Evolutionary conservation across 2,329 filamentous ascomycete genomes (phyloP), one percentile per base, ranked within the genome.

Genomic region (Cladosporium sp.): DNA sequence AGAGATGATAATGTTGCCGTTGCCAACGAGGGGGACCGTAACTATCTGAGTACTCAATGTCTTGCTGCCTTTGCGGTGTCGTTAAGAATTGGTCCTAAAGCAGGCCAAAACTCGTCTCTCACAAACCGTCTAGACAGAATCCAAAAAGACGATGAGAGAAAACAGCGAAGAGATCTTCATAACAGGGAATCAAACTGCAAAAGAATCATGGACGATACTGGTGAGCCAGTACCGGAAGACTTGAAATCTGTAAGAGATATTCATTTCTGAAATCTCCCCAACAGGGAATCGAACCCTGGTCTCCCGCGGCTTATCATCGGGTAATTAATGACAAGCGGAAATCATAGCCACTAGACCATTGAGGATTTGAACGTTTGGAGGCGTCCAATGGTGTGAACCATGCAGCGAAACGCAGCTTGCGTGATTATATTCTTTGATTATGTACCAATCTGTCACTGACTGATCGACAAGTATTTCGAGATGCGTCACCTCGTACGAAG

Each of bases 221-320:
- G 16, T 49, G 14, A 42, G 37, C 46, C 46, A 49, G 28, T 35
- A 42, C 37, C 46, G 46, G 46, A 42, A 49, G 46, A 49, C 46
- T 49, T 49, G 28, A n/a, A 16, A 38, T 14, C 42, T 41, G 46
- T 38, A 49, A 49, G 46, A 49, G 40, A 31, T 42, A 37, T 49
- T 49, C 46, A 49, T 32, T 49, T 19, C 28, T 49, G 46, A 49
- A 35, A 41, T 49, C 46, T 49, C 46, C 46, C 38, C 46, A 49
- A 49, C 46, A 49, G 46, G 46, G 46, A 49, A 49, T 49, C 46
- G 46, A 49, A 49, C 46, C 46, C 46, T 49, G 46, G 46, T 49
- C 46, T 49, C 46, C 46, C 46, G 46, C 46, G 46, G 32, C 46
- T 49, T 49, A 38, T 49, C 46, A 28, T 28, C 7, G 22, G 22